Percentiles rank a stretch among this genome's conserved stretches.
phyloP scores from a whole-genome alignment of 345 rosid species.

The Kernera saxatilis region DNA sequence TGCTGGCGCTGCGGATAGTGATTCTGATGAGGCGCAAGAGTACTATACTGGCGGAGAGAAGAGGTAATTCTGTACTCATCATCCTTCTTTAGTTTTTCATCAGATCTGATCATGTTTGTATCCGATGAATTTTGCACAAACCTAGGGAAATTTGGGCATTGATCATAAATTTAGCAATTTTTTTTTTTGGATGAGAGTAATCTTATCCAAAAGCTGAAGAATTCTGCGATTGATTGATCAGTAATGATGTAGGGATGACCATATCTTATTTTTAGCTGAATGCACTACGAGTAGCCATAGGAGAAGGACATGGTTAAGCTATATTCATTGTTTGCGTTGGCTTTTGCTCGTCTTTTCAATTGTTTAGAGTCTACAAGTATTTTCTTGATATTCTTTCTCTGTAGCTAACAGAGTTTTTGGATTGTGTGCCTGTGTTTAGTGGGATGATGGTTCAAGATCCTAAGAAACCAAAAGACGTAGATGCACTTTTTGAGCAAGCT shows the following conservation, averaged over 20 bases:
- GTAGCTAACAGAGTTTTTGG: neutral
- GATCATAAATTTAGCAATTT: neutral
- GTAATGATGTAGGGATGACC: neutral
- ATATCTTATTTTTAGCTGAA: neutral
- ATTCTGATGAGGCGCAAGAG: slow-evolving; percentile 65
- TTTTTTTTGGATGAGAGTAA: neutral
- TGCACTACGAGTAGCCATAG: neutral
- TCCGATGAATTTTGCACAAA: neutral
- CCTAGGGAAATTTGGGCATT: neutral
- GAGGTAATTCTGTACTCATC: slow-evolving; percentile 41
- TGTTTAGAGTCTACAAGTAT: neutral
- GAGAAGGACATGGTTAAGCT: neutral
- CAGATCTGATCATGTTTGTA: neutral
- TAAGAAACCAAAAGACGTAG: slow-evolving; percentile 50
- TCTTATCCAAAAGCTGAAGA: neutral
- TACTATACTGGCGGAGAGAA: slow-evolving; percentile 87
- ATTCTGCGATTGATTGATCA: neutral
- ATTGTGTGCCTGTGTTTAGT: slow-evolving; percentile 34
- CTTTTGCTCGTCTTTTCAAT: neutral
- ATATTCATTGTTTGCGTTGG: neutral
- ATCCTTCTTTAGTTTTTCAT: neutral
- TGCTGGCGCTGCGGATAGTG: slow-evolving; percentile 34
- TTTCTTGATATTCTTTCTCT: neutral
- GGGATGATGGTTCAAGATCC: slow-evolving; percentile 96
- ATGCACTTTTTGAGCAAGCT: slow-evolving; percentile 66